Percentiles rank a stretch among this genome's conserved stretches.
Conservation (phyloP, 2,329 filamentous ascomycete genomes). For the Curvularia spicifera region DNA sequence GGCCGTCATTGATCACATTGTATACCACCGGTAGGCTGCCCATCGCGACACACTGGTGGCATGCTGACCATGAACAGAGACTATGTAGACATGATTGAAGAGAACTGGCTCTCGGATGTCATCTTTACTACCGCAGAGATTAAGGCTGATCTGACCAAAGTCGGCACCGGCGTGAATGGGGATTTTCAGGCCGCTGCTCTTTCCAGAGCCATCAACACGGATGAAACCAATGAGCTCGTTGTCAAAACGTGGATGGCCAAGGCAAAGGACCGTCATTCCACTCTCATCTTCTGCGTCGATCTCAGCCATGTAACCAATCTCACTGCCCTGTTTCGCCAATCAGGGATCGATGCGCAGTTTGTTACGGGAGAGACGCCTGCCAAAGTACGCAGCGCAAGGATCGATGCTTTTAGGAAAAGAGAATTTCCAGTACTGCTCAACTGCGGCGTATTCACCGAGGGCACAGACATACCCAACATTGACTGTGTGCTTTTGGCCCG, state of each 20-base stretch:
- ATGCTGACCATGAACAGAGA: conserved; percentile 52
- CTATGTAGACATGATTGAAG: conserved; percentile 80
- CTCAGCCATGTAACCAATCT: conserved; percentile 78
- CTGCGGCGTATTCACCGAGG: conserved; percentile 95
- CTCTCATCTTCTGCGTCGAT: conserved; percentile 93
- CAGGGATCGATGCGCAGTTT: conserved; percentile 82
- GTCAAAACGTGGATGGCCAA: conserved; percentile 86
- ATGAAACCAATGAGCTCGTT: conserved; percentile 79
- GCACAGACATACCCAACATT: conserved; percentile 96
- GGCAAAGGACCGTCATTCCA: conserved; percentile 76
- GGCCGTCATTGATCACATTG: conserved; percentile 88
- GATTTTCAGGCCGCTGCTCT: conserved; percentile 84
- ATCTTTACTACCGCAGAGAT: conserved; percentile 91
- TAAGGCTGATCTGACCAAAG: conserved; percentile 76
- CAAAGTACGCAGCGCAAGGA: conserved; percentile 68
- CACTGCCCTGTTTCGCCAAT: conserved; percentile 74
- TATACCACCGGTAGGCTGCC: conserved; percentile 75
- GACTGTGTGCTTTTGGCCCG: conserved; percentile 89
- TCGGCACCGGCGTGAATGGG: conserved; percentile 68
- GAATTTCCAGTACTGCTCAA: conserved; percentile 90
- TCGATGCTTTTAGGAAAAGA: conserved; percentile 76
- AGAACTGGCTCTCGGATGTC: conserved; percentile 92
- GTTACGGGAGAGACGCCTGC: conserved; percentile 83
- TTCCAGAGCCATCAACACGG: conserved; percentile 81
- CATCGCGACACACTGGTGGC: no score